phyloP scores from a whole-genome alignment of 805 yeast genomes.

The Ogataea degrootiae region DNA sequence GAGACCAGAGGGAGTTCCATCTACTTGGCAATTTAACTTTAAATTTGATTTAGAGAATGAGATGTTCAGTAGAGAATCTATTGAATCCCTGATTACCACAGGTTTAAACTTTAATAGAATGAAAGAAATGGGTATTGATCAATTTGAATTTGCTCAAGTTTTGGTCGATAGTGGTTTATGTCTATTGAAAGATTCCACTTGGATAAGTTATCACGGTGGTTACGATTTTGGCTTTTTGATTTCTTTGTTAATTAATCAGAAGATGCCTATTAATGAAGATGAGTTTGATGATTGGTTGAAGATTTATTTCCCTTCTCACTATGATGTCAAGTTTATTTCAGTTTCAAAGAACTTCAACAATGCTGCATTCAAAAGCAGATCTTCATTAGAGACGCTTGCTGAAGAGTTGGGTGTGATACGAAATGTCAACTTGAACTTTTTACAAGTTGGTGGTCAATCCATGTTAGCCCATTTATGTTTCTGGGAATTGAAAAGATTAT shows the following conservation, averaged over 20 bases:
- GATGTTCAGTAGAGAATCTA: conserved; percentile 84
- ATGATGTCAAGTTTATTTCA: conserved; percentile 66
- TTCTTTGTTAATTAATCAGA: conserved; percentile 66
- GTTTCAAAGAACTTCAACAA: conserved; percentile 19
- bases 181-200: conserved; percentile 62
- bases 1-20: conserved; percentile 57
- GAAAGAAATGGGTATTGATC: conserved; percentile 71
- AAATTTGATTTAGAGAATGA: conserved; percentile 69
- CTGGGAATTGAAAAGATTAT: conserved; percentile 43
- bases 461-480: conserved; percentile 61
- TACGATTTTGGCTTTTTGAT: conserved; percentile 90
- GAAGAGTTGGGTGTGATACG: conserved; percentile 69
- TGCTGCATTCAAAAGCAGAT: conserved; percentile 25
- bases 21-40: conserved; percentile 97
- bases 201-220: conserved; percentile 93
- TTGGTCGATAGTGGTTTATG: conserved; percentile 83
- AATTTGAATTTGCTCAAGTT: conserved; percentile 75
- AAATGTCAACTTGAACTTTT: conserved; percentile 43
- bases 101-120: conserved; percentile 80
- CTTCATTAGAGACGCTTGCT: conserved; percentile 57
- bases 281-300: conserved; percentile 71
- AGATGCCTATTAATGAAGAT: conserved; percentile 75
- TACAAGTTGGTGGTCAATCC: conserved; percentile 59
- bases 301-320: conserved; percentile 74
- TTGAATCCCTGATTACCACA: conserved; percentile 72